A percentile compares a stretch with the other conserved stretches of the same genome.
phyloP scores from a whole-genome alignment of 2,329 filamentous ascomycete genomes.

The Aspergillus oerlinghausenensis region DNA sequence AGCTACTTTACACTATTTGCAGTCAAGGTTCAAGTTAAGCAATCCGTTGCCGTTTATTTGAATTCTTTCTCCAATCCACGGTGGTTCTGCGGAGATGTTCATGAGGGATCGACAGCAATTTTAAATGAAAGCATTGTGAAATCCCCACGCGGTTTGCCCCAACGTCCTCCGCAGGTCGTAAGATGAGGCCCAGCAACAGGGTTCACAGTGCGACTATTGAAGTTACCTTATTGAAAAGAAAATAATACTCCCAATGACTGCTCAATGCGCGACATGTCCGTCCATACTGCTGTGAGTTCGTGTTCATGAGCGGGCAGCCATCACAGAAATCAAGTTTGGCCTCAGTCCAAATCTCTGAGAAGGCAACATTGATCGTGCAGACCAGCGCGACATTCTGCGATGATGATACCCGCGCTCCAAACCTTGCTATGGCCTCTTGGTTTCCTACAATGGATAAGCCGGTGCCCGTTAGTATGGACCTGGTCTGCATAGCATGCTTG shows the following conservation, averaged over 20 bases:
- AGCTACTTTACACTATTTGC: slow-evolving; percentile 3
- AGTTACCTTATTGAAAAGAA: background rate
- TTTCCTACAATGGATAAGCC: background rate
- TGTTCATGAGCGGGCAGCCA: background rate
- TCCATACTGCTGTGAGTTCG: no score
- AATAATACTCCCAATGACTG: no score
- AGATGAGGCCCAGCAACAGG: background rate
- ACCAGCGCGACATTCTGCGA: background rate
- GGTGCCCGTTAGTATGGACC: background rate
- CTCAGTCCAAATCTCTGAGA: background rate
- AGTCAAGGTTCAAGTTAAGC: slow-evolving; percentile 5
- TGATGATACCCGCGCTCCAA: background rate
- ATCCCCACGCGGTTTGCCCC: background rate
- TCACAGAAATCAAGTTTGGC: background rate
- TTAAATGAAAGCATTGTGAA: background rate
- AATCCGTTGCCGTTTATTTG: slow-evolving; percentile 4
- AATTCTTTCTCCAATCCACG: background rate
- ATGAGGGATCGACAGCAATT: background rate
- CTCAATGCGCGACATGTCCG: background rate
- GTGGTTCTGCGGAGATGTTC: background rate
- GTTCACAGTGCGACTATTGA: background rate
- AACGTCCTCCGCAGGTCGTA: background rate
- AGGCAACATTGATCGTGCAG: background rate
- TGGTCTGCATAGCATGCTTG: background rate
- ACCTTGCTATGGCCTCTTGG: background rate